phyloP scores from a whole-genome alignment of 108 stramenopile genomes.

The Aurantiochytrium sp. region DNA sequence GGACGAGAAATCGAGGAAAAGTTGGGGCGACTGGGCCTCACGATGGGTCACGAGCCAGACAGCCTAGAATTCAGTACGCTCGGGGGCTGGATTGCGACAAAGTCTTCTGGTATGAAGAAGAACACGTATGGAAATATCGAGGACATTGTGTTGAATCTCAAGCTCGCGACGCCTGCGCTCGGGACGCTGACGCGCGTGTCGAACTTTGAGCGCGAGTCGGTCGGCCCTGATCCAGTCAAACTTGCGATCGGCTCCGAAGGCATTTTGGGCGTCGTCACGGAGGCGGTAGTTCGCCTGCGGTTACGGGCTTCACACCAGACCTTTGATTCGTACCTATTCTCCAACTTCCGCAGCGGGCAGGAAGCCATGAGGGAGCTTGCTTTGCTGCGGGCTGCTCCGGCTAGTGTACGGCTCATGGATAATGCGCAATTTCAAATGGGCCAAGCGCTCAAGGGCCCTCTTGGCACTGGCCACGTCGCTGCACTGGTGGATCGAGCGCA shows the following conservation, averaged over 20 bases:
- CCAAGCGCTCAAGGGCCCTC: conserved; percentile 63
- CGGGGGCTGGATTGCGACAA: conserved; percentile 92
- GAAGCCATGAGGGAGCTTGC: conserved; percentile 64
- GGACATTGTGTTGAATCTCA: conserved; percentile 74
- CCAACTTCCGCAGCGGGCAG: conserved; percentile 63
- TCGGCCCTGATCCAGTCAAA: conserved; percentile 64
- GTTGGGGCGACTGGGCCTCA: conserved; percentile 66
- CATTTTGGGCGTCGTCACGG: conserved; percentile 73
- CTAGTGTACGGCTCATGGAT: conserved; percentile 78
- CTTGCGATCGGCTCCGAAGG: conserved; percentile 85
- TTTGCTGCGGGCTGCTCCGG: conserved; percentile 54
- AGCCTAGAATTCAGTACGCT: conserved; percentile 87
- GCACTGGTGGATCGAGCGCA: conserved; percentile 25
- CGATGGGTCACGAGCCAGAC: conserved; percentile 90
- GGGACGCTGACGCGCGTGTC: neutral
- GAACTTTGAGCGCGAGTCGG: conserved; percentile 61
- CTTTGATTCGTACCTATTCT: conserved; percentile 66
- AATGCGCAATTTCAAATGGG: conserved; percentile 83
- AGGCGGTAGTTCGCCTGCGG: conserved; percentile 74
- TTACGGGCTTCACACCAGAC: conserved; percentile 58
- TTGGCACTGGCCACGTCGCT: conserved; percentile 24
- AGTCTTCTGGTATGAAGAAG: conserved; percentile 92
- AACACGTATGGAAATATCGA: conserved; percentile 91
- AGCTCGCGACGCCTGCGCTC: conserved; percentile 59
- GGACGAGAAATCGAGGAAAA: conserved; percentile 61